These are phyloP conservation scores for Triangularia setosa DNA, from an alignment of 2,329 filamentous ascomycete genomes.

Conservation along the genomic window DNA sequence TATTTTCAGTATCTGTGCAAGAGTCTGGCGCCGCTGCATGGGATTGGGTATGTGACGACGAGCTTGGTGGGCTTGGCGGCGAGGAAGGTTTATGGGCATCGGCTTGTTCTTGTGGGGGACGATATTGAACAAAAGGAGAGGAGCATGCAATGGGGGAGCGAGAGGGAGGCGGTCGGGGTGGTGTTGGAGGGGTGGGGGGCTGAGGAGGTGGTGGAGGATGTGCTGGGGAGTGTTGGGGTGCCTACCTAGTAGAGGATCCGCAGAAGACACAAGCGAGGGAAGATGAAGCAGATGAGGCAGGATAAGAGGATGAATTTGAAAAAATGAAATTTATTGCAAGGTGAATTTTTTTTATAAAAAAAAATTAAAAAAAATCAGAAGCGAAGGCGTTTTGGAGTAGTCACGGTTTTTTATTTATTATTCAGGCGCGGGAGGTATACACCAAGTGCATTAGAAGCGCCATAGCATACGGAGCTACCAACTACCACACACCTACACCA, in stretches of 20 bases:
- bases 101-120: constrained; percentile 63
- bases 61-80: constrained; percentile 78
- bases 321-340: too few species aligned
- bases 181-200: constrained; percentile 60
- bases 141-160: constrained; percentile 91
- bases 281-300: too few species aligned
- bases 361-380: too few species aligned
- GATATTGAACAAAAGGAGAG: constrained; percentile 57
- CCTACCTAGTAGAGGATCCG: constrained; percentile 42
- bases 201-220: constrained; percentile 63
- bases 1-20: constrained; percentile 68
- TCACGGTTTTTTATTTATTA: too few species aligned
- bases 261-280: too few species aligned
- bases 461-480: too few species aligned
- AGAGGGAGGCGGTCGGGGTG: constrained; percentile 62
- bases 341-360: too few species aligned
- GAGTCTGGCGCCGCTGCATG: constrained; percentile 77
- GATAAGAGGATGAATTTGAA: too few species aligned
- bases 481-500: too few species aligned
- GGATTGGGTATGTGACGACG: constrained; percentile 75
- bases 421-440: too few species aligned
- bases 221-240: constrained; percentile 53
- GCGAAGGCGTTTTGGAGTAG: neutral
- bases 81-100: constrained; percentile 83
- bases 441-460: too few species aligned